These are phyloP conservation scores for Spongospora subterranea DNA, from an alignment of 208 protist species.

Conservation along the genomic window DNA sequence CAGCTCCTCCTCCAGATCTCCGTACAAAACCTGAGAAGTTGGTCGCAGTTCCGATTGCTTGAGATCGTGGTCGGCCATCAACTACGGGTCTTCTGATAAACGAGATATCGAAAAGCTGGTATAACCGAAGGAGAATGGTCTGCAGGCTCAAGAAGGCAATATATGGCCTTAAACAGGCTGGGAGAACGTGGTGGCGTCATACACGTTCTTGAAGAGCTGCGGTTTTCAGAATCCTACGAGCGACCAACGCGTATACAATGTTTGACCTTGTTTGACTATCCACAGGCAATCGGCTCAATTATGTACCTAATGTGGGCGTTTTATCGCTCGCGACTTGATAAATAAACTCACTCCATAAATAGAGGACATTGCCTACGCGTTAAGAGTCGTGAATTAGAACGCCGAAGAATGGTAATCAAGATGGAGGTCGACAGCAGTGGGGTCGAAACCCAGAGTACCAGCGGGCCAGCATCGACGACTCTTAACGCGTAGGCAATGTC, in stretches of 20 bases:
- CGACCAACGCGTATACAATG: neutral
- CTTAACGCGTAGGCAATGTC: neutral
- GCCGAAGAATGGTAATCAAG: too few relatives aligned
- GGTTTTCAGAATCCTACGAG: neutral
- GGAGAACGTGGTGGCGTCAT: neutral
- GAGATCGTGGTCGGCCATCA: too few relatives aligned
- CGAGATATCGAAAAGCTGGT: too few relatives aligned
- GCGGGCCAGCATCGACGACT: neutral
- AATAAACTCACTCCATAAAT: neutral
- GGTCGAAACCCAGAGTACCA: neutral
- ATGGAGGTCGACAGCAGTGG: too few relatives aligned
- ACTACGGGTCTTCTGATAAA: too few relatives aligned
- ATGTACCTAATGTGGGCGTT: neutral
- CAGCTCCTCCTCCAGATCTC: too few relatives aligned
- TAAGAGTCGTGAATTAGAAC: too few relatives aligned
- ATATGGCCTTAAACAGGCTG: slow-evolving; percentile 45
- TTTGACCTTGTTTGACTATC: neutral
- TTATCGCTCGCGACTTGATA: neutral
- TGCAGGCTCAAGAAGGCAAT: neutral
- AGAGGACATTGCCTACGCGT: too few relatives aligned
- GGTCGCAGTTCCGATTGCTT: too few relatives aligned
- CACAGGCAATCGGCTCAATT: neutral
- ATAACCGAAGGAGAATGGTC: too few relatives aligned
- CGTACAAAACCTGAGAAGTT: too few relatives aligned
- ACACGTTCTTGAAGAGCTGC: too few relatives aligned